Conservation (phyloP, 352 stramenopile genomes). For the Aphanomyces cochlioides region DNA sequence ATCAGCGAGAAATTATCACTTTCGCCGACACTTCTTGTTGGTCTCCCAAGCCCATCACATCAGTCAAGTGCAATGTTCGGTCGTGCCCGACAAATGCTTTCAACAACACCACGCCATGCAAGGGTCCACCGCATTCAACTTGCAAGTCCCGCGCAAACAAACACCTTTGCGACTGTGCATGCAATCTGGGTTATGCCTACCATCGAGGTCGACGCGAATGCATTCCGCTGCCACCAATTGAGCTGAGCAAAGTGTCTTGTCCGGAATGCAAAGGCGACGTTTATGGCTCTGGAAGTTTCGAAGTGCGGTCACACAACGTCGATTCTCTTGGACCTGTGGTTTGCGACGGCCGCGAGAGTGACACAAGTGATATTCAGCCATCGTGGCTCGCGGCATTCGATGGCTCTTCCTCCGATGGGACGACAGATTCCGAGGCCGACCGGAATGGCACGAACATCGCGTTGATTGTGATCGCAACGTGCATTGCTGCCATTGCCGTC, state of each 20-base stretch:
- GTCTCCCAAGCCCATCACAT: background rate
- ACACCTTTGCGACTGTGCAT: conserved; percentile 23
- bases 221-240: background rate
- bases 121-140: conserved; percentile 15
- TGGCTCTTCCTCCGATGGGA: background rate
- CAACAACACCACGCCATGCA: conserved; percentile 16
- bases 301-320: conserved; percentile 22
- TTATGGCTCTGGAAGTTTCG: conserved; percentile 6
- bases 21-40: conserved; percentile 9
- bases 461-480: conserved; percentile 13
- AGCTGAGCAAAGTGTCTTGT: background rate
- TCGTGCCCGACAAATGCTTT: conserved; percentile 7
- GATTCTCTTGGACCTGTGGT: background rate
- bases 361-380: background rate
- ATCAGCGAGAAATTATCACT: background rate
- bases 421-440: background rate
- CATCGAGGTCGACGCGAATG: conserved; percentile 9
- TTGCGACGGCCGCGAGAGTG: conserved; percentile 13
- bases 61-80: conserved; percentile 7
- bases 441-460: background rate
- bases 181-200: conserved; percentile 12
- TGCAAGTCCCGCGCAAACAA: background rate
- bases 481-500: conserved; percentile 25
- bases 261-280: background rate
- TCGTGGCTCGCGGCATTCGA: conserved; percentile 11